Conservation (phyloP, 306 rosid species). For the Dryas octopetala region DNA sequence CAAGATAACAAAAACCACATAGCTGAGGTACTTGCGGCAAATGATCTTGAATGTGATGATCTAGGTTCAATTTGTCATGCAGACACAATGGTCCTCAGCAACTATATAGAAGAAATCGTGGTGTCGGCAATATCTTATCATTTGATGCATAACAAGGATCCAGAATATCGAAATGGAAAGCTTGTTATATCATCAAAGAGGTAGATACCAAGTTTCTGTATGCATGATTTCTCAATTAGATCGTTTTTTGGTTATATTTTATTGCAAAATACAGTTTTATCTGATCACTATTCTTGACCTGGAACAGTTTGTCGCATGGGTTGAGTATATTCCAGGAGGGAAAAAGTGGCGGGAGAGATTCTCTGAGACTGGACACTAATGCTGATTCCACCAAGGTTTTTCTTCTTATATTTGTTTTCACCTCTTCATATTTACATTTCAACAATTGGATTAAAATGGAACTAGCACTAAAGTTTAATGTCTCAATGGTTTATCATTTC, state of each 20-base stretch:
- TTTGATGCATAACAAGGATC: conserved; percentile 63
- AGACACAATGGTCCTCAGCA: conserved; percentile 62
- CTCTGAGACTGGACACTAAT: conserved; percentile 59
- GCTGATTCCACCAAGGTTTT: conserved; percentile 71
- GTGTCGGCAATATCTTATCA: conserved; percentile 74
- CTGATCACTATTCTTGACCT: conserved; percentile 30
- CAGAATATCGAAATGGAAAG: conserved; percentile 88
- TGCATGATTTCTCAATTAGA: conserved; percentile 1
- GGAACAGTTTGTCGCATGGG: conserved; percentile 83
- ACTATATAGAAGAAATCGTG: conserved; percentile 74
- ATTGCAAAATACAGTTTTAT: conserved; percentile 14
- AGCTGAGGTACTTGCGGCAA: conserved; percentile 74
- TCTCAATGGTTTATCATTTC: conserved; percentile 18
- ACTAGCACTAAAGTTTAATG: background rate
- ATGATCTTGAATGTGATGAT: conserved; percentile 85
- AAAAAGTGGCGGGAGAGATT: conserved; percentile 53
- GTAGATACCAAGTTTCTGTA: conserved; percentile 34
- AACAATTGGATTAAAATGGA: background rate
- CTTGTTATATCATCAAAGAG: conserved; percentile 77
- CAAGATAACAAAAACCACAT: conserved; percentile 91
- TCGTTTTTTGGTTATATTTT: background rate
- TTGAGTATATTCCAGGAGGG: conserved; percentile 82
- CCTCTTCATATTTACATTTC: conserved; percentile 2
- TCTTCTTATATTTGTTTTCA: conserved; percentile 5
- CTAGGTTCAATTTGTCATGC: conserved; percentile 62